Base-by-base conservation (phyloP, 345 rosid species). In the Boechera stricta region DNA sequence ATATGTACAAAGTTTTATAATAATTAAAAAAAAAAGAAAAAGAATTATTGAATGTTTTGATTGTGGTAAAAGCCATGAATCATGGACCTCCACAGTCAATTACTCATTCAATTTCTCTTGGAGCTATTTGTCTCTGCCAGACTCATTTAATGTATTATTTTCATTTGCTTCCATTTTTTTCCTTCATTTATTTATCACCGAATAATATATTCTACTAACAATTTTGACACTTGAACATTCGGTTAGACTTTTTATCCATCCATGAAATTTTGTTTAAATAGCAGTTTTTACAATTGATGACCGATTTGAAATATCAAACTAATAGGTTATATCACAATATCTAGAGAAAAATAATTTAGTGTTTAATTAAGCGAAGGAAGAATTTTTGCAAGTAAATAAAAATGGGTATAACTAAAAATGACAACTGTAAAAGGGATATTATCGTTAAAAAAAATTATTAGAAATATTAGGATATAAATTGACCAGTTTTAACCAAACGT, bases 21-120 rank as follows among this genome's bases (percentile, higher is more conserved):
- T 42, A 33, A 62, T 54, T 21, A 39, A 59, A 67, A 49, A 12
- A 51, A 65, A 67, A 77, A n/a, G 44, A 62, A 64, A 55, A 10
- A 64, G 44, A 70, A 77, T 56, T 64, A 71, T 70, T 77, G 71
- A 55, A 54, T 70, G 71, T 70, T 54, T 69, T 64, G 35, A 70
- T 77, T 63, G 75, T 55, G 76, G 76, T 71, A 71, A 64, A 77
- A 71, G 76, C 71, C 80, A 77, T 71, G 66, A 77, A 64, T 77
- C 72, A 77, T 71, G 80, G 76, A 71, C 47, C 76, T 64, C 67
- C 48, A 28, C 67, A 28, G 53, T 71, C 72, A 71, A 29, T 56
- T 64, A 70, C 54, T 36, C 76, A 54, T 71, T 77, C 61, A 71
- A 64, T 77, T 70, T 64, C 59, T 70, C 51, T 77, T 77, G 76